A percentile compares a stretch with the other conserved stretches of the same genome.
phyloP scores from a whole-genome alignment of 257 asterid species.

The Plantago major region DNA sequence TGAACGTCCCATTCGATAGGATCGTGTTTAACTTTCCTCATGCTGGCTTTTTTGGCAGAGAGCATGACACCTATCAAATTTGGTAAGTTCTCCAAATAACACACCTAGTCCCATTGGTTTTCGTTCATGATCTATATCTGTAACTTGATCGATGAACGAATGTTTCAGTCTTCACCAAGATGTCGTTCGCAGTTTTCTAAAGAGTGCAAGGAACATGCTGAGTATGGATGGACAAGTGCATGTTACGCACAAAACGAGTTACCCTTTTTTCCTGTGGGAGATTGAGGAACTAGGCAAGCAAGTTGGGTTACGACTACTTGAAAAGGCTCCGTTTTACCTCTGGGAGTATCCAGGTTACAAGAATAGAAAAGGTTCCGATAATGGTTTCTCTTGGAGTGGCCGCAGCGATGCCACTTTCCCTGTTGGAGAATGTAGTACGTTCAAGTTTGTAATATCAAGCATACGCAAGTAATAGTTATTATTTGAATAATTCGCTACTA shows the following conservation, averaged over 20 bases:
- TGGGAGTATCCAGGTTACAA: background rate
- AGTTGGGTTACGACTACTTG: background rate
- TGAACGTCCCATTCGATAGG: constrained; percentile 19
- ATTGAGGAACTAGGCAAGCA: background rate
- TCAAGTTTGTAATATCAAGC: too few species aligned
- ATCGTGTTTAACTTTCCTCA: constrained; percentile 41
- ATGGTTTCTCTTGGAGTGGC: too few species aligned
- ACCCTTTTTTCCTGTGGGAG: background rate
- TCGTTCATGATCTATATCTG: too few species aligned
- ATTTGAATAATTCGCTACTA: too few species aligned
- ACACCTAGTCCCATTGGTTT: too few species aligned
- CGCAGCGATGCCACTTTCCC: too few species aligned
- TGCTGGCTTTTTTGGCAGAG: constrained; percentile 17
- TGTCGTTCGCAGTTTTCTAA: background rate
- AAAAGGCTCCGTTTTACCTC: background rate
- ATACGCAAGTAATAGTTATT: too few species aligned
- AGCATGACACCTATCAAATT: constrained; percentile 10
- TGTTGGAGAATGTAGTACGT: too few species aligned
- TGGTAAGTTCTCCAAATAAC: constrained; percentile 11
- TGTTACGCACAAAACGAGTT: background rate
- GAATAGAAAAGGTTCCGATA: too few species aligned
- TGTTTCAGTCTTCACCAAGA: background rate
- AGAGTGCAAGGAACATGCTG: background rate
- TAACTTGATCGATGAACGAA: too few species aligned
- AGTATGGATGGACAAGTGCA: background rate